phyloP scores from a whole-genome alignment of 148 eudicot genomes.

The Rhododendron mucronatum region DNA sequence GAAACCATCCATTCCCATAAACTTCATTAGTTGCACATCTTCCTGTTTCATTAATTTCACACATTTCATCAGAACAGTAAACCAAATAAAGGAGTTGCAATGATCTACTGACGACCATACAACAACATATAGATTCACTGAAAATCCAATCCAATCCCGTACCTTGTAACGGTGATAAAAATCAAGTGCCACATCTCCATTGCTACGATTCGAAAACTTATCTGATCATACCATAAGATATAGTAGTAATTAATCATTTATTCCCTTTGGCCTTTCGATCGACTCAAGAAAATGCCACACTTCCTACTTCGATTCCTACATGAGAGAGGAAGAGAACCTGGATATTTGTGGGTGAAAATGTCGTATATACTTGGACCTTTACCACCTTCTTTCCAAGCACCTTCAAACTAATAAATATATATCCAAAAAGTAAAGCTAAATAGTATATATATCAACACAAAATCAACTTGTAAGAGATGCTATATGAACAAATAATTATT shows the following conservation, averaged over 20 bases:
- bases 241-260: neutral
- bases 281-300: neutral
- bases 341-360: neutral
- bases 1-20: slow-evolving; percentile 22
- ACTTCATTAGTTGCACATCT: slow-evolving; percentile 14
- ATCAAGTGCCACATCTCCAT: slow-evolving; percentile 18
- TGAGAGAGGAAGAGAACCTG: neutral
- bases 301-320: neutral
- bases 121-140: too few relatives aligned
- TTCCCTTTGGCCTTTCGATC: too few relatives aligned
- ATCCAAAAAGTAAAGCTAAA: neutral
- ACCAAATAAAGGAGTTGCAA: neutral
- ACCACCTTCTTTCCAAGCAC: slow-evolving; percentile 4
- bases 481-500: too few relatives aligned
- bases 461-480: neutral
- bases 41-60: slow-evolving; percentile 9
- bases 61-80: neutral
- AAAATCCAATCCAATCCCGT: neutral
- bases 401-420: neutral
- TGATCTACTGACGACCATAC: too few relatives aligned
- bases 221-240: neutral
- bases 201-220: slow-evolving; percentile 7
- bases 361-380: neutral
- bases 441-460: neutral
- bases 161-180: slow-evolving; percentile 28